Conservation (phyloP, 495 filamentous ascomycete species). For the Xylaria nigripes region DNA sequence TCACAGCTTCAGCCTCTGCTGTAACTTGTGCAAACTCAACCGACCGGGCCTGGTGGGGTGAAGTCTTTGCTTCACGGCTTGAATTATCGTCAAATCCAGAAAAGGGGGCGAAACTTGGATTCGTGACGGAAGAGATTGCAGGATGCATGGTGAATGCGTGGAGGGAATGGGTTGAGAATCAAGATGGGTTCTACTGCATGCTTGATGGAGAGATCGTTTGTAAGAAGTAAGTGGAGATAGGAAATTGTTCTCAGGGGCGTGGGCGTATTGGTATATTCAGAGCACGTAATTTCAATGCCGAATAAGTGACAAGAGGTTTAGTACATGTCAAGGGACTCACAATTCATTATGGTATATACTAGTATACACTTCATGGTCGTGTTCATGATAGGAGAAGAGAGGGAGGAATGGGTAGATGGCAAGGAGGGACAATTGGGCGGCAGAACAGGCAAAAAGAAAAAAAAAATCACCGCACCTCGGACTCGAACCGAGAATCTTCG, state of each 20-base stretch:
- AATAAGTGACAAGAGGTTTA: too few relatives aligned
- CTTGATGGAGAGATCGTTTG: constrained; percentile 4
- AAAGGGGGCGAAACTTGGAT: constrained; percentile 26
- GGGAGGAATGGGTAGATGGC: neutral
- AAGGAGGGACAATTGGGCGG: neutral
- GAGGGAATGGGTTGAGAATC: constrained; percentile 31
- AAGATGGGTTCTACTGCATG: constrained; percentile 20
- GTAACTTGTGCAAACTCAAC: constrained; percentile 6
- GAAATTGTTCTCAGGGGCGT: too few relatives aligned
- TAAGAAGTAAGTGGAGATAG: constrained; percentile 2
- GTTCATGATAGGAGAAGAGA: neutral
- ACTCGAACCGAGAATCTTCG: constrained; percentile 17
- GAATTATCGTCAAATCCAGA: neutral
- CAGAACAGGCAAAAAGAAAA: neutral
- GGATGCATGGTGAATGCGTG: constrained; percentile 36
- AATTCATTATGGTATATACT: too few relatives aligned
- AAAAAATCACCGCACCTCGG: constrained; percentile 10
- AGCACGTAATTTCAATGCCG: too few relatives aligned
- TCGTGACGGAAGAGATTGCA: constrained; percentile 26
- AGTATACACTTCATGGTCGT: too few relatives aligned
- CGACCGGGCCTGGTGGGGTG: constrained; percentile 1
- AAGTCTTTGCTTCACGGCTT: constrained; percentile 4
- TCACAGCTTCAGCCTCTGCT: constrained; percentile 6
- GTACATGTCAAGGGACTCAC: too few relatives aligned
- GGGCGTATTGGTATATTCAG: too few relatives aligned